phyloP scores from a whole-genome alignment of 2,329 filamentous ascomycete species.

The Aspergillus jensenii region DNA sequence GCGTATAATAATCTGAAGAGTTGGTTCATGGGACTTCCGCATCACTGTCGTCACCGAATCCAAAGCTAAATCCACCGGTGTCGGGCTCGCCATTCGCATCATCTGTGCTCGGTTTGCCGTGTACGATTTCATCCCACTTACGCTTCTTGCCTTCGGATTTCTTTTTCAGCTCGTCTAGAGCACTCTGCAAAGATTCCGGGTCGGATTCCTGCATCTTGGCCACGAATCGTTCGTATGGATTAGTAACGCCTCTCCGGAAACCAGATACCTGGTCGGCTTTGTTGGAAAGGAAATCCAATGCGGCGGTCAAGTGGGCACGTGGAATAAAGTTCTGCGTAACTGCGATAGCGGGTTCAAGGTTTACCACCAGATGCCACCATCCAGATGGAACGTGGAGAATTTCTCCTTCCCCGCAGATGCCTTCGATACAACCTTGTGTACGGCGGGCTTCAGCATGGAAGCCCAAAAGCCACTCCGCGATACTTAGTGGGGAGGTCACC shows the following conservation, averaged over 20 bases:
- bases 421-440: constrained; percentile 77
- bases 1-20: constrained; percentile 1
- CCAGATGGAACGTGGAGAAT: constrained; percentile 89
- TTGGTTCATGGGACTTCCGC: constrained; percentile 47
- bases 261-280: constrained; percentile 85
- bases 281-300: constrained; percentile 76
- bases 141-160: constrained; percentile 68
- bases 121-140: constrained; percentile 81
- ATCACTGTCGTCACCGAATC: constrained; percentile 60
- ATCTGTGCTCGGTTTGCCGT: constrained; percentile 47
- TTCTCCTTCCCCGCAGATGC: constrained; percentile 79
- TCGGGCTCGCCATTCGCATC: constrained; percentile 22
- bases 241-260: constrained; percentile 68
- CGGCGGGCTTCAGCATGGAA: constrained; percentile 82
- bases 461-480: constrained; percentile 91
- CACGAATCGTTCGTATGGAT: constrained; percentile 75
- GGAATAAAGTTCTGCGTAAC: constrained; percentile 97
- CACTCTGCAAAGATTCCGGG: constrained; percentile 67
- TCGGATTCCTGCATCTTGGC: constrained; percentile 63
- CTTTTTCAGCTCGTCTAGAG: constrained; percentile 63
- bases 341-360: constrained; percentile 79
- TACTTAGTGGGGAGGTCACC: constrained; percentile 89
- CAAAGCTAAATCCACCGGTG: constrained; percentile 61
- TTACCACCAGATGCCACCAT: constrained; percentile 97
- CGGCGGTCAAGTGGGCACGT: constrained; percentile 67